phyloP scores from a whole-genome alignment of 2,329 filamentous ascomycete genomes.

The Ophidiomyces ophidiicola region DNA sequence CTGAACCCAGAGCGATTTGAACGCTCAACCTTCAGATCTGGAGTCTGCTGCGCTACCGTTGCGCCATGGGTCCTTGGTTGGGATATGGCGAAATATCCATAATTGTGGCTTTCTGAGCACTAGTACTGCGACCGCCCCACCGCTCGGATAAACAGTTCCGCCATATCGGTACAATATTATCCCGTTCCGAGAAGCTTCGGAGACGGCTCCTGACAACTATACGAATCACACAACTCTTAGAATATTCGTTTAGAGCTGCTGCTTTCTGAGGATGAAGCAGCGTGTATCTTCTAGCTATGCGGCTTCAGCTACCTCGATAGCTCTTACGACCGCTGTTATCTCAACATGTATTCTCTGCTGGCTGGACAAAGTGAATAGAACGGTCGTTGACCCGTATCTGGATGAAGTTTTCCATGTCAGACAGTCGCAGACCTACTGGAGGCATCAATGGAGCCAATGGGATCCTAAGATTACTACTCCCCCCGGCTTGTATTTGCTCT shows the following conservation, averaged over 20 bases:
- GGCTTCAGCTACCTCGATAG: background rate
- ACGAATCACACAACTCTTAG: too few relatives aligned
- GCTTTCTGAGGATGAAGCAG: background rate
- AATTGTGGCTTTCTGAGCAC: too few relatives aligned
- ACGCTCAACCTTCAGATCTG: constrained; percentile 15
- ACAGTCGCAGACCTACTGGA: constrained; percentile 79
- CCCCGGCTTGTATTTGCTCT: constrained; percentile 58
- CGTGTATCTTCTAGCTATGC: background rate
- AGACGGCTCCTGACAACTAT: too few relatives aligned
- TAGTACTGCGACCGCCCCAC: too few relatives aligned
- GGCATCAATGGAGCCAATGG: constrained; percentile 63
- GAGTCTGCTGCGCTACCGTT: constrained; percentile 16
- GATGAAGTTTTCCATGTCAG: constrained; percentile 56
- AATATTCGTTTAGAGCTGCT: too few relatives aligned
- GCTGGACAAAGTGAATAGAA: constrained; percentile 35
- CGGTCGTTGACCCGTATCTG: constrained; percentile 48
- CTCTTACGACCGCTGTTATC: constrained; percentile 15
- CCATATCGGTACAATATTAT: too few relatives aligned
- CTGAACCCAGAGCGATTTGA: constrained; percentile 15
- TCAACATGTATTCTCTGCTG: constrained; percentile 29
- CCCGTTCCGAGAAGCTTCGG: too few relatives aligned
- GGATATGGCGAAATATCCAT: too few relatives aligned
- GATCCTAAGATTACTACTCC: constrained; percentile 97
- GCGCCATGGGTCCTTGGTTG: constrained; percentile 11
- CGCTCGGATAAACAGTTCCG: too few relatives aligned